phyloP scores from a whole-genome alignment of 176 grass and related monocot genomes.

The Melocanna baccifera region DNA sequence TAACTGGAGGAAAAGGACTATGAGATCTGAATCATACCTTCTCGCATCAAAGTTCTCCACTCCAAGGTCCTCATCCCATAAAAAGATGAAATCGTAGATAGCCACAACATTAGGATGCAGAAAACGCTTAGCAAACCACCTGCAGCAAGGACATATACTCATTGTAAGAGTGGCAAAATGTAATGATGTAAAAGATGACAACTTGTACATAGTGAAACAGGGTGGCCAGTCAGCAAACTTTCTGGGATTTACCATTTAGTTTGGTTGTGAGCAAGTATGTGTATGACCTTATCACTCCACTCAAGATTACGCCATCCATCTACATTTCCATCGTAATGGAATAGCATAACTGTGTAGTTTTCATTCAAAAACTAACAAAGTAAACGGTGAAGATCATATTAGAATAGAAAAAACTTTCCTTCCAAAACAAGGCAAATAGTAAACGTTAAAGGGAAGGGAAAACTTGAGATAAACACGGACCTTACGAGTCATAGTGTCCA shows the following conservation, averaged over 20 bases:
- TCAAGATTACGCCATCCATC: slow-evolving; percentile 79
- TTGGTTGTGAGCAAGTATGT: slow-evolving; percentile 84
- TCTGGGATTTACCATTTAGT: slow-evolving; percentile 70
- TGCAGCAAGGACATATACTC: slow-evolving; percentile 18
- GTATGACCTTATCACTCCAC: slow-evolving; percentile 83
- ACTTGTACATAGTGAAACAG: neutral
- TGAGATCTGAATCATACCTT: slow-evolving; percentile 41
- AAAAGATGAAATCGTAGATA: slow-evolving; percentile 81
- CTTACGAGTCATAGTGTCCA: slow-evolving; percentile 74
- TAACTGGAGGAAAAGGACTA: neutral
- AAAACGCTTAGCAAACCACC: slow-evolving; percentile 99
- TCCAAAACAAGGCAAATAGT: neutral
- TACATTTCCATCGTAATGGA: slow-evolving; percentile 97
- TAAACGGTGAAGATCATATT: slow-evolving; percentile 3
- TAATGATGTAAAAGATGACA: neutral
- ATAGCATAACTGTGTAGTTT: slow-evolving; percentile 83
- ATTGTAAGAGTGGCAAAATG: neutral
- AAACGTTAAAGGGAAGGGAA: neutral
- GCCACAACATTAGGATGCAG: slow-evolving; percentile 81
- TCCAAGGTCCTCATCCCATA: slow-evolving; percentile 98
- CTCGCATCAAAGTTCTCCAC: slow-evolving; percentile 83
- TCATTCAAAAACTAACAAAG: slow-evolving; percentile 70
- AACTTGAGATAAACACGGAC: slow-evolving; percentile 21
- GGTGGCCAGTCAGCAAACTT: neutral
- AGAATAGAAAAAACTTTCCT: neutral